Evolutionary conservation across 2,329 filamentous ascomycete species (phyloP), one percentile per base, ranked within the genome.

Genomic region (Claviceps pusilla): DNA sequence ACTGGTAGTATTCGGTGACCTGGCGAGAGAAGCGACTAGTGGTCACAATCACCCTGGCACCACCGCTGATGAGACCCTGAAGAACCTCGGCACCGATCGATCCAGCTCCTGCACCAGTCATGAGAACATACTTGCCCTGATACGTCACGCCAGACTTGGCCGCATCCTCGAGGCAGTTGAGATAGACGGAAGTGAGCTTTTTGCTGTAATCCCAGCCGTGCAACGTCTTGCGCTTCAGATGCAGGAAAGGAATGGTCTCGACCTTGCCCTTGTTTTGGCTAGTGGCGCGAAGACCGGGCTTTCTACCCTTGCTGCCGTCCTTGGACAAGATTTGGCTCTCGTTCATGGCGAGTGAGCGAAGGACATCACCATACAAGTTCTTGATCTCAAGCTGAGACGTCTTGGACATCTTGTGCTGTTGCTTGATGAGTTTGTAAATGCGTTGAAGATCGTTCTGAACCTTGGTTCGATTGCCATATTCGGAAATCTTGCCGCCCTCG

Each of bases 171-270:
- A 98, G 73, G 58, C 89, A 89, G 67, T 96, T 89, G 39, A 98
- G 81, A 68, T 98, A 98, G 62, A 90, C 72, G 55, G 88, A 87
- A 29, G 93, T 97, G 55, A 98, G 80, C 76, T 94, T 96, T 80
- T 97, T 98, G 82, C 89, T 97, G 76, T 97, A 98, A 66, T 97
- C 90, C 93, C 93, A 98, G 57, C 91, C 91, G 65, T 95, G 86
- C 58, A 90, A 82, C 53, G 87, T 83, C 72, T 95, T 94, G 70
- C 89, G 87, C 80, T 96, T 96, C 55, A 98, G 76, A 69, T 98
- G 93, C 53, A 98, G 74, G 82, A 98, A 98, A 39, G 93, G 93
- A 62, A 98, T 94, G 19, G 93, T 95, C 75, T 97, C 91, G 55
- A 94, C 84, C 76, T 95, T 96, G 69, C 89, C 89, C 76, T 93